phyloP scores from a whole-genome alignment of 2,329 filamentous ascomycete genomes.

The Neofusicoccum cordaticola region DNA sequence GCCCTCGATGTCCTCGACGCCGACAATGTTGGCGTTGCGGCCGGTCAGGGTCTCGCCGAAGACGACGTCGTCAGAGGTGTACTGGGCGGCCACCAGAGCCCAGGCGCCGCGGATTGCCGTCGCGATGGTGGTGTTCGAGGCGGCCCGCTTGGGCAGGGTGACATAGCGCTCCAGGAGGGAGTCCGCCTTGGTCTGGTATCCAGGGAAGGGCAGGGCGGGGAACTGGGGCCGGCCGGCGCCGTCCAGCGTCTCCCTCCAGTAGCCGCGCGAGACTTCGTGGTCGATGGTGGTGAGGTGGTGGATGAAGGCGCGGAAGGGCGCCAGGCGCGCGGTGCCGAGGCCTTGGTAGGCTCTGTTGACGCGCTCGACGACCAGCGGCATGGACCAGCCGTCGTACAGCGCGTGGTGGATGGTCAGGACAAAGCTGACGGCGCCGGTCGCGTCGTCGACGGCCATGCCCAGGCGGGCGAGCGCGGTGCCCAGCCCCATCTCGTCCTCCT shows the following conservation, averaged over 20 bases:
- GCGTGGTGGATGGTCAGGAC: constrained; percentile 15
- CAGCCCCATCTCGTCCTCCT: background rate
- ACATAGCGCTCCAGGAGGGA: constrained; percentile 26
- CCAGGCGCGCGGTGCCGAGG: constrained; percentile 17
- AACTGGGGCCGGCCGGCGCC: constrained; percentile 39
- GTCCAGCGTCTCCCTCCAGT: constrained; percentile 3
- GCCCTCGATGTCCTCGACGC: constrained; percentile 35
- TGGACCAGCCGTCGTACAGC: background rate
- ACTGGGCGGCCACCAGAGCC: constrained; percentile 28
- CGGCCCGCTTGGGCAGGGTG: constrained; percentile 26
- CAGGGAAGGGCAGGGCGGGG: constrained; percentile 24
- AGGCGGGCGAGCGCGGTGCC: constrained; percentile 17
- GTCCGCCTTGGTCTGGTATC: too few species aligned
- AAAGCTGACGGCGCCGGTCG: constrained; percentile 24
- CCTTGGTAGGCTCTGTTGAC: background rate
- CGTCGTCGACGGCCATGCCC: constrained; percentile 24
- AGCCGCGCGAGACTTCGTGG: constrained; percentile 24
- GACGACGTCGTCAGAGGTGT: constrained; percentile 30
- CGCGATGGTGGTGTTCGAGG: constrained; percentile 22
- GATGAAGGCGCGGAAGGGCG: too few species aligned
- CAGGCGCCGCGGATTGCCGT: constrained; percentile 32
- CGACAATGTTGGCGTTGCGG: constrained; percentile 32
- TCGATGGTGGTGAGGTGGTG: constrained; percentile 32
- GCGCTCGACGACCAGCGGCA: background rate
- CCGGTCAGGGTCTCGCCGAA: constrained; percentile 37